These are phyloP conservation scores for Porphyrellus sp. DNA, from an alignment of 1,284 basidiomycete species.

Conservation along the genomic window DNA sequence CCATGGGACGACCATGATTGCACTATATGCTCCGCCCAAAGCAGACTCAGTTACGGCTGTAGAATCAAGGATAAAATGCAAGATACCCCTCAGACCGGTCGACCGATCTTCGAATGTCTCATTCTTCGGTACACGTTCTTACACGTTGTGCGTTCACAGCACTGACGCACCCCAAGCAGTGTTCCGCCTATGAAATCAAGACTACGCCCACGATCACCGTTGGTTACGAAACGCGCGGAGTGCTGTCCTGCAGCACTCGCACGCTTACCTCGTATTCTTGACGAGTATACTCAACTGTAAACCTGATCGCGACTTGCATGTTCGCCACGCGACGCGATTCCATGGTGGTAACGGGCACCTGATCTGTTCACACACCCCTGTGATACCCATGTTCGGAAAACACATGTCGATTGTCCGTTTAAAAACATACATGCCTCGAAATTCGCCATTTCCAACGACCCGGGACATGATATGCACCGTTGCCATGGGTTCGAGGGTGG, in stretches of 20 bases:
- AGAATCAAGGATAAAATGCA: not conserved
- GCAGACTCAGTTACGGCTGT: constrained; percentile 42
- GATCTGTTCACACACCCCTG: constrained; percentile 39
- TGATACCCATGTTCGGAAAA: constrained; percentile 40
- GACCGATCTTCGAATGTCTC: constrained; percentile 14
- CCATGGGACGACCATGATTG: constrained; percentile 33
- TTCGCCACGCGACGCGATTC: constrained; percentile 38
- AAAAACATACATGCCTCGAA: constrained; percentile 40
- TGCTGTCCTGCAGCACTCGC: too few relatives aligned
- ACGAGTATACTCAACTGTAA: constrained; percentile 38
- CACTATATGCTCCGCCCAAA: constrained; percentile 6
- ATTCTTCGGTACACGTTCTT: constrained; percentile 32
- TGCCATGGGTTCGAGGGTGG: constrained; percentile 29
- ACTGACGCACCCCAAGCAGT: constrained; percentile 37
- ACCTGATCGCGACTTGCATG: constrained; percentile 35
- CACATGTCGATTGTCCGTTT: constrained; percentile 43
- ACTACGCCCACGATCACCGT: constrained; percentile 4
- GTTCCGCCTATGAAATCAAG: constrained; percentile 40
- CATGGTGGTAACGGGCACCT: constrained; percentile 42
- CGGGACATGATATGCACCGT: constrained; percentile 40
- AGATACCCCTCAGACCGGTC: not conserved
- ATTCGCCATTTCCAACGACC: constrained; percentile 40
- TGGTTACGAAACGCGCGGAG: not conserved
- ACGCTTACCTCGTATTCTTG: constrained; percentile 46
- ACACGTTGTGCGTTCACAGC: constrained; percentile 41